These are phyloP conservation scores for Calonectria naviculata DNA, from an alignment of 2,329 filamentous ascomycete species.

Conservation along the genomic window DNA sequence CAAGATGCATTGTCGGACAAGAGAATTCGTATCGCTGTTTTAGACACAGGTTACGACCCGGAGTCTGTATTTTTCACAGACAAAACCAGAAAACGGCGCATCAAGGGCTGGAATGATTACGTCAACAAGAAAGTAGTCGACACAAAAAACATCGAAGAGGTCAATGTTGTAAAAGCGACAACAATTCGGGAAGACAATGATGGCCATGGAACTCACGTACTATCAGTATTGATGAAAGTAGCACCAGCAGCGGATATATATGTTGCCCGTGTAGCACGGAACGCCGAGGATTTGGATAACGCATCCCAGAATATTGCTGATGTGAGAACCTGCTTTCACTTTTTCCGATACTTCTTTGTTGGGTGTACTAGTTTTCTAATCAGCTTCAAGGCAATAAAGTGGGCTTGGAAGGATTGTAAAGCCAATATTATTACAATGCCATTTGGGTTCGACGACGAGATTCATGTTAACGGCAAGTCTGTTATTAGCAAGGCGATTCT, in stretches of 20 bases:
- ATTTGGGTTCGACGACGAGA: constrained; percentile 6
- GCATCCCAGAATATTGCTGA: constrained; percentile 6
- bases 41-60: constrained; percentile 13
- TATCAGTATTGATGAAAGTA: constrained; percentile 13
- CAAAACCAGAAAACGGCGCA: no score
- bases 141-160: no score
- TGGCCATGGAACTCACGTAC: constrained; percentile 13
- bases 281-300: background rate
- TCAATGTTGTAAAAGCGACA: background rate
- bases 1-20: background rate
- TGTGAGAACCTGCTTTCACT: background rate
- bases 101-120: no score
- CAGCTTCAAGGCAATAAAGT: background rate
- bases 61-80: background rate
- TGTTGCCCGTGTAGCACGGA: constrained; percentile 3
- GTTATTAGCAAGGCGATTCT: constrained; percentile 3
- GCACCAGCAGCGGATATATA: constrained; percentile 11
- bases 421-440: constrained; percentile 9
- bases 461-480: background rate
- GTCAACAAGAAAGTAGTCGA: no score
- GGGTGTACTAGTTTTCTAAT: background rate
- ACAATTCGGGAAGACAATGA: background rate
- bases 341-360: background rate
- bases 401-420: constrained; percentile 1
- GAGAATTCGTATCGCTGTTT: constrained; percentile 4